These are phyloP conservation scores for Triticum turgidum DNA, from an alignment of 176 grass and related monocot genomes.

Conservation along the genomic window DNA sequence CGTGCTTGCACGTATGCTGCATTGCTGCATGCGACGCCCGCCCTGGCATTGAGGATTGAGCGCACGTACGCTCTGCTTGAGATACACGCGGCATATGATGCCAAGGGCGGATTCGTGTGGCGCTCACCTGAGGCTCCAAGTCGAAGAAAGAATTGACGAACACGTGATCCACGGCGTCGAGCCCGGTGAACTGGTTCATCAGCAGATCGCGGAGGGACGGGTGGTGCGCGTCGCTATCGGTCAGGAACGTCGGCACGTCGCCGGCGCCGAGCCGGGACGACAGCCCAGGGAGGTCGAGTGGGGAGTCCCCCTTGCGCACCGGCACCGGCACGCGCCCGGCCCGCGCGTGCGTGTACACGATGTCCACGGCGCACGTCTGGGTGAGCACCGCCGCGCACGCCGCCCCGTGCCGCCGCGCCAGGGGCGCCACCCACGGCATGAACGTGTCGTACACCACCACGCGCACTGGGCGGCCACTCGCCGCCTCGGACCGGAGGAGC, in stretches of 20 bases:
- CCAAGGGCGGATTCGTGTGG: neutral
- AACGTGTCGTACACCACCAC: constrained; percentile 64
- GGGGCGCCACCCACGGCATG: constrained; percentile 40
- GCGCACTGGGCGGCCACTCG: constrained; percentile 33
- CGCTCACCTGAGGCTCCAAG: constrained; percentile 49
- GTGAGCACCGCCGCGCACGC: constrained; percentile 59
- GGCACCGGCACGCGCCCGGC: constrained; percentile 31
- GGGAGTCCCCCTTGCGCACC: neutral
- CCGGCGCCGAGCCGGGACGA: constrained; percentile 17
- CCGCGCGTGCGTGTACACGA: constrained; percentile 44
- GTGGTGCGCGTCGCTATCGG: neutral
- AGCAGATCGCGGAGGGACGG: constrained; percentile 32
- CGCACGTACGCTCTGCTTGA: neutral
- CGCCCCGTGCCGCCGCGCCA: constrained; percentile 27
- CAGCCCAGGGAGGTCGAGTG: constrained; percentile 37
- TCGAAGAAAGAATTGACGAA: constrained; percentile 66
- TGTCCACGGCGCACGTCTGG: constrained; percentile 53
- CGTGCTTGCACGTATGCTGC: neutral
- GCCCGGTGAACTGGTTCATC: constrained; percentile 46
- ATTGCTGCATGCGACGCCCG: neutral
- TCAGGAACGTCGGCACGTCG: constrained; percentile 52
- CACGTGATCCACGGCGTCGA: constrained; percentile 47
- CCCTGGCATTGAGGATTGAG: neutral
- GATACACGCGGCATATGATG: neutral
- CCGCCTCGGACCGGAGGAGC: constrained; percentile 42